Evolutionary conservation across 2,329 filamentous ascomycete species (phyloP), one percentile per base, ranked within the genome.

Genomic region (Trichoderma sp.): DNA sequence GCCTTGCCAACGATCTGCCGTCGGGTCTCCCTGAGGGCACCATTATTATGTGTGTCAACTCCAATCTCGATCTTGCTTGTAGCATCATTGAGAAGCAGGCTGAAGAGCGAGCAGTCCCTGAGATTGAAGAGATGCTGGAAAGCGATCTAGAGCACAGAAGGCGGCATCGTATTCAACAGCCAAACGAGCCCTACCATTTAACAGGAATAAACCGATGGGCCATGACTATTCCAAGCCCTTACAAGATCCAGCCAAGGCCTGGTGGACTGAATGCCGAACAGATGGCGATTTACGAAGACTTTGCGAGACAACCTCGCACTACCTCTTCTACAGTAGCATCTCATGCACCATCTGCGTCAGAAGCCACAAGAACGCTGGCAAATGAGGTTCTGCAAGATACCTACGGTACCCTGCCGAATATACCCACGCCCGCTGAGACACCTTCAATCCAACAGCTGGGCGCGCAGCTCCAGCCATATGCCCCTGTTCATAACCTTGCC

Each of bases 31-130:
- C 96, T 0, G 96, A 99, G 81, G 96, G 96, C 7, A 92, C 96
- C 37, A 96, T 99, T 71, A 88, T 98, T 68, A 97, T 99, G 93
- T 98, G 96, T 80, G 95, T 99, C 71, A 99, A 98, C 79, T 95
- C 96, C 73, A 99, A 99, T 78, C 86, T 99, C 35, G 96, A 99
- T 74, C 87, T 94, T 52, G 95, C 96, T 58, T 98, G 96, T 77
- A 91, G 88, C 74, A 92, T 97, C 72, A 96, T 99, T 57, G 96
- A 99, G 80, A 94, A 96, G 79, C 94, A 96, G 64, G 96, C 96
- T 3, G 95, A 98, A 78, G 92, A 97, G 76, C 92, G 95, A 71
- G 96, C 96, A 11, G 85, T 97, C 49, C 92, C 93, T 2, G 96
- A 99, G 79, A 98, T 99, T 70, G 95, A 99, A 78, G 92, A 96